A percentile compares a stretch with the other conserved stretches of the same genome.
Evolutionary conservation across 2,329 filamentous ascomycete species (phyloP).

Genomic region (Hypoxylon sp.): DNA sequence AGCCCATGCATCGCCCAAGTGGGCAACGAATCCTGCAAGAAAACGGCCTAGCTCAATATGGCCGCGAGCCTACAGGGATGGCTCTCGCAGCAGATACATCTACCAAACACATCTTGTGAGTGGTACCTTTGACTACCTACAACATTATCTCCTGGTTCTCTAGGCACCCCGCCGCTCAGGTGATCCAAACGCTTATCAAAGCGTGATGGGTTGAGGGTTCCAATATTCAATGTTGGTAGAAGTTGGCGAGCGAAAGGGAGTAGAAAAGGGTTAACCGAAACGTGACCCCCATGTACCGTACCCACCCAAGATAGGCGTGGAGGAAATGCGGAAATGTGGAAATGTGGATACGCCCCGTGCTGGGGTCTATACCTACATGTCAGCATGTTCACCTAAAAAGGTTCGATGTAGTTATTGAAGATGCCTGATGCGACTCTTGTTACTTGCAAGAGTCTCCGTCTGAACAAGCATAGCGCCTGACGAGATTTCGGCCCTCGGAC

Average conservation of each 20-base stretch:
- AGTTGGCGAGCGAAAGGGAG: not conserved
- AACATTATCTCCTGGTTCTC: slow-evolving; percentile 2
- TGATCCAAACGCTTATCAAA: slow-evolving; percentile 13
- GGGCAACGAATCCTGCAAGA: slow-evolving; percentile 39
- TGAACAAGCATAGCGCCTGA: slow-evolving; percentile 25
- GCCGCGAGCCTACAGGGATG: slow-evolving; percentile 25
- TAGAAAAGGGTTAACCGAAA: slow-evolving; percentile 38
- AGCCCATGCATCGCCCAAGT: slow-evolving; percentile 31
- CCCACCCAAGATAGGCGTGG: slow-evolving; percentile 1
- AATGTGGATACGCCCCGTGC: slow-evolving; percentile 4
- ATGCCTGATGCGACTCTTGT: slow-evolving; percentile 23
- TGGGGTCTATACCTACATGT: slow-evolving; percentile 6
- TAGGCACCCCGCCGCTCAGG: slow-evolving; percentile 36
- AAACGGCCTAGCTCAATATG: slow-evolving; percentile 28
- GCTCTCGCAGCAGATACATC: slow-evolving; percentile 19
- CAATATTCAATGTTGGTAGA: slow-evolving; percentile 4
- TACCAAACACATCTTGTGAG: slow-evolving; percentile 18
- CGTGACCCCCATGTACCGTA: slow-evolving; percentile 20
- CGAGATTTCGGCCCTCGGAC: slow-evolving; percentile 30
- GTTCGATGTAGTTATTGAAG: slow-evolving; percentile 13
- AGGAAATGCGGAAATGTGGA: slow-evolving; percentile 2
- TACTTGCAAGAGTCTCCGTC: slow-evolving; percentile 14
- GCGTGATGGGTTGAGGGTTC: not conserved
- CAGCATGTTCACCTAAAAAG: slow-evolving; percentile 21
- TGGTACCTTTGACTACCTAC: slow-evolving; percentile 9